These are phyloP conservation scores for Irpex sp. DNA, from an alignment of 1,284 basidiomycete species.

Conservation along the genomic window DNA sequence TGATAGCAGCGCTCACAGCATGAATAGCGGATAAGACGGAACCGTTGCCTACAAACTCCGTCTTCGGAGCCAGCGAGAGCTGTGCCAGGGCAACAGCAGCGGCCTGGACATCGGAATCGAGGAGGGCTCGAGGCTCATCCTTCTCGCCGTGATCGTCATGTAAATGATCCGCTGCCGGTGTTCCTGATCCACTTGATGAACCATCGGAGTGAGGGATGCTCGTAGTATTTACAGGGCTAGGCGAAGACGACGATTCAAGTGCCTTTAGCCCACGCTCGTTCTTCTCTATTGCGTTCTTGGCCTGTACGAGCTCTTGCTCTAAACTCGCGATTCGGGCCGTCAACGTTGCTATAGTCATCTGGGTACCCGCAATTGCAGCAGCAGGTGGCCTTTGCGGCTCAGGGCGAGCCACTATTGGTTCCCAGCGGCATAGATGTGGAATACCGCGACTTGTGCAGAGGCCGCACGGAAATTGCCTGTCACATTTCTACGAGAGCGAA, in stretches of 20 bases:
- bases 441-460: constrained; percentile 48
- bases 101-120: constrained; percentile 27
- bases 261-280: neutral
- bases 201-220: too few relatives aligned
- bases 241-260: neutral
- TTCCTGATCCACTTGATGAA: neutral
- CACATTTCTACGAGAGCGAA: constrained; percentile 25
- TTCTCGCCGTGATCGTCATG: constrained; percentile 1
- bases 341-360: constrained; percentile 34
- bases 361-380: constrained; percentile 8
- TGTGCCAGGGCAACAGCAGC: constrained; percentile 30
- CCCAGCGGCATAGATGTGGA: constrained; percentile 52
- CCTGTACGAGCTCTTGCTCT: constrained; percentile 34
- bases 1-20: constrained; percentile 17
- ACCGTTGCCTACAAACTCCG: constrained; percentile 28
- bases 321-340: constrained; percentile 38
- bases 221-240: neutral
- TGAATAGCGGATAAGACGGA: constrained; percentile 28
- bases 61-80: constrained; percentile 25
- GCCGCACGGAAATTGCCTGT: constrained; percentile 49
- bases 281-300: constrained; percentile 7
- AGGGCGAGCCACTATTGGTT: constrained; percentile 44
- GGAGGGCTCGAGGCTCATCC: constrained; percentile 15
- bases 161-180: neutral
- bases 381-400: constrained; percentile 41